These are phyloP conservation scores for Fusarium sp. DNA, from an alignment of 2,329 filamentous ascomycete genomes.

Conservation along the genomic window DNA sequence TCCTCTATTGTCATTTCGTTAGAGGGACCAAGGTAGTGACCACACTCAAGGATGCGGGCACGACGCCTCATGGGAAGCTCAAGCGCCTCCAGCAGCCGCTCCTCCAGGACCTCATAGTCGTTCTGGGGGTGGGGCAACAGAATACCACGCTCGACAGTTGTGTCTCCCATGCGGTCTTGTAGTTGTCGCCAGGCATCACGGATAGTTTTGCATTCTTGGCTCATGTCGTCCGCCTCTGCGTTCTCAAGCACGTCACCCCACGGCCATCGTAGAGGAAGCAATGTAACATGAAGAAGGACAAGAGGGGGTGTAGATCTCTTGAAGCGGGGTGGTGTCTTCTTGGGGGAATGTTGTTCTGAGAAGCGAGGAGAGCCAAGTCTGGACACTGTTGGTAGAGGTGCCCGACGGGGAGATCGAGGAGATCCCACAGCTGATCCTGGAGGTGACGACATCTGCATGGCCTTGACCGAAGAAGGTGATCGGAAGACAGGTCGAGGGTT, in stretches of 20 bases:
- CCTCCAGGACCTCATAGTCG: slow-evolving; percentile 85
- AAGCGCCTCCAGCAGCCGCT: slow-evolving; percentile 81
- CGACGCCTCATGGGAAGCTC: slow-evolving; percentile 76
- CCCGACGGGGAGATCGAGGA: slow-evolving; percentile 68
- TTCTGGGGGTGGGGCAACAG: slow-evolving; percentile 84
- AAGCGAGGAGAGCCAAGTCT: slow-evolving; percentile 69
- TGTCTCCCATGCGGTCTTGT: slow-evolving; percentile 79
- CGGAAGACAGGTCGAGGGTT: slow-evolving; percentile 76
- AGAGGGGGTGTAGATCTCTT: slow-evolving; percentile 74
- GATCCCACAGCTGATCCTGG: slow-evolving; percentile 71
- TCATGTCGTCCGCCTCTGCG: slow-evolving; percentile 59
- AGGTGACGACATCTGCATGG: slow-evolving; percentile 80
- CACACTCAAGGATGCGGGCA: slow-evolving; percentile 81
- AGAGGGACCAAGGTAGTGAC: slow-evolving; percentile 79
- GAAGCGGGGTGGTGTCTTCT: slow-evolving; percentile 72
- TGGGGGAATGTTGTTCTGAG: slow-evolving; percentile 69
- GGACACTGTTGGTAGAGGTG: slow-evolving; percentile 65
- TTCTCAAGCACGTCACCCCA: slow-evolving; percentile 72
- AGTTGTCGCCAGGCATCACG: slow-evolving; percentile 77
- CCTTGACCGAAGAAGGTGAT: slow-evolving; percentile 78
- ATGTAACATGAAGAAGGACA: slow-evolving; percentile 83
- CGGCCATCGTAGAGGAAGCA: slow-evolving; percentile 78
- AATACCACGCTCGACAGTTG: slow-evolving; percentile 80
- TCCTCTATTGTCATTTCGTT: slow-evolving; percentile 63
- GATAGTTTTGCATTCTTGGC: slow-evolving; percentile 65